Percentiles rank a stretch among this genome's conserved stretches.
These are phyloP conservation scores for Chlorella sp. DNA, from an alignment of 139 green algal species.

Conservation along the genomic window DNA sequence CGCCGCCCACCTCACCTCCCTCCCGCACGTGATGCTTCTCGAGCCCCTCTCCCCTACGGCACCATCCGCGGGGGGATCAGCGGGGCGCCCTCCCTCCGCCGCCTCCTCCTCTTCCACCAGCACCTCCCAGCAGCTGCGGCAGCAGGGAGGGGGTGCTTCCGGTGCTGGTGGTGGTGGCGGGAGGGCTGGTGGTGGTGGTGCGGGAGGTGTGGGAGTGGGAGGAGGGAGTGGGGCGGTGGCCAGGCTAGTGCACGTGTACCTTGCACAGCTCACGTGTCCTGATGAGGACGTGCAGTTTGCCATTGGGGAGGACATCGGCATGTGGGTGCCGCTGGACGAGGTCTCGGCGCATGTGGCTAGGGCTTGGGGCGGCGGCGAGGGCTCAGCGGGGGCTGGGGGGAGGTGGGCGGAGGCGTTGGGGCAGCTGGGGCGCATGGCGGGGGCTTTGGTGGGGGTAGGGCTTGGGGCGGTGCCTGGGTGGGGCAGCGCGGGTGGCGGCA, in stretches of 20 bases:
- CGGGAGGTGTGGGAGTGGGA: too few species aligned
- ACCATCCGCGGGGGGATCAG: too few species aligned
- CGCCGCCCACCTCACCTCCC: background rate
- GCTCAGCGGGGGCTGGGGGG: background rate
- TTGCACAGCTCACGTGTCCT: slow-evolving; percentile 9
- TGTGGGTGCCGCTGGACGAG: slow-evolving; percentile 11
- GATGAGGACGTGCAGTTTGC: background rate
- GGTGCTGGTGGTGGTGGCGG: too few species aligned
- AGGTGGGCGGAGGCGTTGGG: background rate
- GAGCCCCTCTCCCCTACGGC: background rate
- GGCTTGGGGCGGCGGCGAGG: background rate
- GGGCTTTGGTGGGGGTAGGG: background rate
- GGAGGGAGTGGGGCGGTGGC: slow-evolving; percentile 7
- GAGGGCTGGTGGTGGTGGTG: too few species aligned
- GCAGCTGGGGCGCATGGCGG: background rate
- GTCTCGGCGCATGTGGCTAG: slow-evolving; percentile 11
- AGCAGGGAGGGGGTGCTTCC: too few species aligned
- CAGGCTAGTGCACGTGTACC: background rate
- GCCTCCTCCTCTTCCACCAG: too few species aligned
- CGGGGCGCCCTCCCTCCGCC: too few species aligned
- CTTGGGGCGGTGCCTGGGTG: background rate
- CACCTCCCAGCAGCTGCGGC: too few species aligned
- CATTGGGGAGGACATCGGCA: slow-evolving; percentile 5
- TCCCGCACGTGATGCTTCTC: background rate
- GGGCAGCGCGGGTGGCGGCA: too few species aligned